phyloP scores from a whole-genome alignment of 1,139 yeast genomes.

The Candida tunisiensis region DNA sequence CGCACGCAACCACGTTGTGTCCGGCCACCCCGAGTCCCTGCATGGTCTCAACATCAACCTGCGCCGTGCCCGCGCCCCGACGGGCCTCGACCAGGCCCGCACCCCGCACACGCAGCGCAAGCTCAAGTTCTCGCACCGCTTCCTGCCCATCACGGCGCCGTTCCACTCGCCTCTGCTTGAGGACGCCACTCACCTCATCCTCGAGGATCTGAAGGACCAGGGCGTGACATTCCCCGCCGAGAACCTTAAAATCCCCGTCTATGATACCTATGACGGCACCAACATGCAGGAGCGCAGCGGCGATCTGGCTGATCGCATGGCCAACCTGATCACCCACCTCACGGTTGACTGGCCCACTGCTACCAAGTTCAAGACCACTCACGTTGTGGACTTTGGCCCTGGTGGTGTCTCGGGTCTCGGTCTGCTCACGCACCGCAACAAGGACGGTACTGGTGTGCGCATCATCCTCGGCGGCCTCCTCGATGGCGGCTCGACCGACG shows the following conservation, averaged over 20 bases:
- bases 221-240: constrained; percentile 38
- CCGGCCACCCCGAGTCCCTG: constrained; percentile 98
- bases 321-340: constrained; percentile 67
- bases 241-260: constrained; percentile 68
- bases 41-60: constrained; percentile 87
- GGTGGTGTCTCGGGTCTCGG: constrained; percentile 98
- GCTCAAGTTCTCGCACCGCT: constrained; percentile 80
- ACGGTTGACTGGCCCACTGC: constrained; percentile 94
- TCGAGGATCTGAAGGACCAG: constrained; percentile 43
- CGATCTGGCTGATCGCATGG: constrained; percentile 47
- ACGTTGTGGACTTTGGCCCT: constrained; percentile 93
- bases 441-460: constrained; percentile 97
- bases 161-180: constrained; percentile 83
- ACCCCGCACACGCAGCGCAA: constrained; percentile 88
- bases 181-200: constrained; percentile 51
- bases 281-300: constrained; percentile 46
- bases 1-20: constrained; percentile 85
- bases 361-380: constrained; percentile 66
- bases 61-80: constrained; percentile 88
- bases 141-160: constrained; percentile 90
- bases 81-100: constrained; percentile 91
- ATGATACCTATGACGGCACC: constrained; percentile 73
- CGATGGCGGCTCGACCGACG: constrained; percentile 55
- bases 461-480: constrained; percentile 85
- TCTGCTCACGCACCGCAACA: constrained; percentile 87